phyloP scores from a whole-genome alignment of 2,329 filamentous ascomycete species.

The Fusarium mundagurra region DNA sequence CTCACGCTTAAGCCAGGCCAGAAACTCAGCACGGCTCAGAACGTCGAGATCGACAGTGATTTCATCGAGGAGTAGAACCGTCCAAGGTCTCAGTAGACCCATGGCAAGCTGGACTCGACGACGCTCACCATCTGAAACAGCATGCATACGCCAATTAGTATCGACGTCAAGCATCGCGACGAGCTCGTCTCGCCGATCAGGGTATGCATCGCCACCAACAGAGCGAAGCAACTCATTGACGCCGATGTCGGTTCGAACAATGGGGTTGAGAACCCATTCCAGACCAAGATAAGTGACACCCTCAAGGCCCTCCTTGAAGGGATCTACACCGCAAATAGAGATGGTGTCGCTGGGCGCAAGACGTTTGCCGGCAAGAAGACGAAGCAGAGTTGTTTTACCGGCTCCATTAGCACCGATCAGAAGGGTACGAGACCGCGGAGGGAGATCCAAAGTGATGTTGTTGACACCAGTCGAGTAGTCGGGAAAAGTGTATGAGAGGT shows the following conservation, averaged over 20 bases:
- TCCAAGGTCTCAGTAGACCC: slow-evolving; percentile 93
- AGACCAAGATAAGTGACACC: slow-evolving; percentile 97
- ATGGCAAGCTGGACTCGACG: slow-evolving; percentile 94
- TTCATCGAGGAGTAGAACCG: slow-evolving; percentile 89
- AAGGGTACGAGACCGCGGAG: slow-evolving; percentile 84
- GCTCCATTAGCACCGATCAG: slow-evolving; percentile 97
- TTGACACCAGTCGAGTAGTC: slow-evolving; percentile 83
- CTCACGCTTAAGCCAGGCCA: slow-evolving; percentile 86
- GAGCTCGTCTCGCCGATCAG: slow-evolving; percentile 85
- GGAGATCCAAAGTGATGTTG: slow-evolving; percentile 79
- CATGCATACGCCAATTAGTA: slow-evolving; percentile 92
- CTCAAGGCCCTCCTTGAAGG: slow-evolving; percentile 88
- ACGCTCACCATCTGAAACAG: slow-evolving; percentile 91
- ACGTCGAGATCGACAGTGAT: slow-evolving; percentile 97
- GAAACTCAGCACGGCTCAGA: slow-evolving; percentile 83
- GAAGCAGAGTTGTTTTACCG: slow-evolving; percentile 95
- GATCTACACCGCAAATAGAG: slow-evolving; percentile 83
- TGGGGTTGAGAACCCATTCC: slow-evolving; percentile 97
- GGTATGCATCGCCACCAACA: slow-evolving; percentile 87
- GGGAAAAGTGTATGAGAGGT: slow-evolving; percentile 89
- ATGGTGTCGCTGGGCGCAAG: slow-evolving; percentile 83
- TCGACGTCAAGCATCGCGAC: slow-evolving; percentile 92
- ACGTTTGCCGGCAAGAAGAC: slow-evolving; percentile 93
- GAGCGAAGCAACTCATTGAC: slow-evolving; percentile 85
- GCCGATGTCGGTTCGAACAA: slow-evolving; percentile 94